Percentiles rank a stretch among this genome's conserved stretches.
Conservation (phyloP, 805 yeast species). For the Candida oleophila region DNA sequence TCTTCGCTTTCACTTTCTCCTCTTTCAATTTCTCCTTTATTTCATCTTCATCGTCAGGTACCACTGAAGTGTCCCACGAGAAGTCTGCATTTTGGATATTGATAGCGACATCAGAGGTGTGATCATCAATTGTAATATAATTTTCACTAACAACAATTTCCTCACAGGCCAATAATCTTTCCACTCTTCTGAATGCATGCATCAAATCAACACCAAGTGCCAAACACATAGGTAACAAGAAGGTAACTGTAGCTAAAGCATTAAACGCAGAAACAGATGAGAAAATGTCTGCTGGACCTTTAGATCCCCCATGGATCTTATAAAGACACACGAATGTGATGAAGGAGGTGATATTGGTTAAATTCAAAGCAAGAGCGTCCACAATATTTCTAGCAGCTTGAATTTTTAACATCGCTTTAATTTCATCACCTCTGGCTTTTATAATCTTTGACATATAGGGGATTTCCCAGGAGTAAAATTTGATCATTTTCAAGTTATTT, state of each 20-base stretch:
- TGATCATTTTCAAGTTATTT: constrained; percentile 75
- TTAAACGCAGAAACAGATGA: constrained; percentile 70
- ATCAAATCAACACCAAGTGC: constrained; percentile 68
- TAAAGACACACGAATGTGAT: constrained; percentile 44
- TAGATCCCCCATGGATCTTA: constrained; percentile 25
- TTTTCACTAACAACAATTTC: constrained; percentile 39
- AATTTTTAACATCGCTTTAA: constrained; percentile 57
- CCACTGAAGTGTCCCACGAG: constrained; percentile 26
- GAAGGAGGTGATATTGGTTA: constrained; percentile 74
- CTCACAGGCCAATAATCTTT: constrained; percentile 47
- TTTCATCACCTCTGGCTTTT: constrained; percentile 59
- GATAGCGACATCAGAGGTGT: constrained; percentile 17
- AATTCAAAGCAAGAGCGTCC: constrained; percentile 62
- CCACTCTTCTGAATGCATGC: constrained; percentile 59
- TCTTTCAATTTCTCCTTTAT: constrained; percentile 1
- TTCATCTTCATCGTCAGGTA: constrained; percentile 4
- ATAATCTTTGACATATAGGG: constrained; percentile 64
- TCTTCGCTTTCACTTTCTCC: constrained; percentile 2
- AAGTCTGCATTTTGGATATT: constrained; percentile 22
- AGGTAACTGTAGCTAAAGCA: constrained; percentile 57
- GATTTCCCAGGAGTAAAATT: constrained; percentile 88
- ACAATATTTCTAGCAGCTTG: constrained; percentile 62
- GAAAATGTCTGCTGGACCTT: constrained; percentile 62
- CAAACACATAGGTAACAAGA: constrained; percentile 69
- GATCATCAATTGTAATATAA: constrained; percentile 21